These are phyloP conservation scores for Arabidopsis lyrata DNA, from an alignment of 441 rosid species.

Conservation along the genomic window DNA sequence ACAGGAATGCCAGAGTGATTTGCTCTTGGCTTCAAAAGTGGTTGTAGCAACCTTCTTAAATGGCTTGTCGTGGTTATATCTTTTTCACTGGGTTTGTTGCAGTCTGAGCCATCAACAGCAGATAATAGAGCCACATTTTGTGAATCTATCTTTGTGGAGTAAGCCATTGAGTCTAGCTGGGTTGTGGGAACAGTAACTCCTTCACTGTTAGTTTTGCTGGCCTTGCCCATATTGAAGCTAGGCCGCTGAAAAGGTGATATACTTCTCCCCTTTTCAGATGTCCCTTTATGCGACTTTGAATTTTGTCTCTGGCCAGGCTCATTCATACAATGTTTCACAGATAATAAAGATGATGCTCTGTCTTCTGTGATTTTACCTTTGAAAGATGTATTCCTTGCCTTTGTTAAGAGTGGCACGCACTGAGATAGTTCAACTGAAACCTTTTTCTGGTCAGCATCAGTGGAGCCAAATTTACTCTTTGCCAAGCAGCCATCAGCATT, in stretches of 20 bases:
- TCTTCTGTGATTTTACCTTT: slow-evolving; percentile 47
- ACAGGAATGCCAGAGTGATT: slow-evolving; percentile 43
- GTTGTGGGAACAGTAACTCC: slow-evolving; percentile 52
- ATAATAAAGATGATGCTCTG: slow-evolving; percentile 42
- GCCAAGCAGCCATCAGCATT: slow-evolving; percentile 50
- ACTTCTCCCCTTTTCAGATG: slow-evolving; percentile 71
- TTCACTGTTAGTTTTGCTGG: slow-evolving; percentile 58
- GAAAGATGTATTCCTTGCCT: slow-evolving; percentile 45
- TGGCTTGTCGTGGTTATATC: slow-evolving; percentile 79
- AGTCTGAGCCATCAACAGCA: slow-evolving; percentile 42
- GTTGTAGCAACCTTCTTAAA: slow-evolving; percentile 81
- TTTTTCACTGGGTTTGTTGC: slow-evolving; percentile 49
- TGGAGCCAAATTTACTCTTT: slow-evolving; percentile 42
- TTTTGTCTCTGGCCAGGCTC: slow-evolving; percentile 50
- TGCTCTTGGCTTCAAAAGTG: slow-evolving; percentile 68
- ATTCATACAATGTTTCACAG: slow-evolving; percentile 39
- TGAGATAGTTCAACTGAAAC: slow-evolving; percentile 47
- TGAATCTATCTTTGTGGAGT: slow-evolving; percentile 50
- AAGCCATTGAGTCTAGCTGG: slow-evolving; percentile 43
- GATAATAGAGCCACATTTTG: slow-evolving; percentile 53
- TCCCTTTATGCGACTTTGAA: slow-evolving; percentile 45
- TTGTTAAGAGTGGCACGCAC: slow-evolving; percentile 47
- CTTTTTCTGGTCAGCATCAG: slow-evolving; percentile 39
- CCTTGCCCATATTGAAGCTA: slow-evolving; percentile 62
- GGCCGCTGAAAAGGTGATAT: slow-evolving; percentile 80